phyloP scores from a whole-genome alignment of 495 filamentous ascomycete species.

The Trichodelitschia bisporula region DNA sequence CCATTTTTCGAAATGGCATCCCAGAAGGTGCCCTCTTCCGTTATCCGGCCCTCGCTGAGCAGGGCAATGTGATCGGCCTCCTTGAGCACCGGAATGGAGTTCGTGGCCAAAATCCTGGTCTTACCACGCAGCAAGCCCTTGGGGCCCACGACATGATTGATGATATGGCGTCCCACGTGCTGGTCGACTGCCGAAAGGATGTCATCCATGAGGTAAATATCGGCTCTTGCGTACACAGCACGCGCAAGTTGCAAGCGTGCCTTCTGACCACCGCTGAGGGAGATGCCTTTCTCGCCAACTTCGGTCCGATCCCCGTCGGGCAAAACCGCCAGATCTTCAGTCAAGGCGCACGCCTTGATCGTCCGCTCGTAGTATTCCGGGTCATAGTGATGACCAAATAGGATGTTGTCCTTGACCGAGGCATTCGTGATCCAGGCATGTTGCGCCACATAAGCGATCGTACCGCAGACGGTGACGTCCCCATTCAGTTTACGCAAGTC shows the following conservation, averaged over 20 bases:
- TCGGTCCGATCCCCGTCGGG: slow-evolving; percentile 92
- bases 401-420: slow-evolving; percentile 81
- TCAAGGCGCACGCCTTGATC: slow-evolving; percentile 71
- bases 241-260: slow-evolving; percentile 81
- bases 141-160: slow-evolving; percentile 70
- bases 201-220: slow-evolving; percentile 87
- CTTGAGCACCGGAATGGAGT: slow-evolving; percentile 75
- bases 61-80: slow-evolving; percentile 70
- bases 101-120: slow-evolving; percentile 82
- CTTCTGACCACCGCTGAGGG: slow-evolving; percentile 87
- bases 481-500: slow-evolving; percentile 79
- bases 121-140: slow-evolving; percentile 64
- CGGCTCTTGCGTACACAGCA: slow-evolving; percentile 90
- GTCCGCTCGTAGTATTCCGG: slow-evolving; percentile 84
- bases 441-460: slow-evolving; percentile 74
- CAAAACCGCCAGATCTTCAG: slow-evolving; percentile 74
- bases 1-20: slow-evolving; percentile 85
- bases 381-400: slow-evolving; percentile 90
- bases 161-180: slow-evolving; percentile 84
- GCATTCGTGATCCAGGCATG: slow-evolving; percentile 95
- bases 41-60: slow-evolving; percentile 56
- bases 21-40: slow-evolving; percentile 71
- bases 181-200: slow-evolving; percentile 88
- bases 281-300: slow-evolving; percentile 91
- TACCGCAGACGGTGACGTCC: slow-evolving; percentile 56